Evolutionary conservation across 2,329 filamentous ascomycete genomes (phyloP).

Genomic region (Colletotrichum sp.): DNA sequence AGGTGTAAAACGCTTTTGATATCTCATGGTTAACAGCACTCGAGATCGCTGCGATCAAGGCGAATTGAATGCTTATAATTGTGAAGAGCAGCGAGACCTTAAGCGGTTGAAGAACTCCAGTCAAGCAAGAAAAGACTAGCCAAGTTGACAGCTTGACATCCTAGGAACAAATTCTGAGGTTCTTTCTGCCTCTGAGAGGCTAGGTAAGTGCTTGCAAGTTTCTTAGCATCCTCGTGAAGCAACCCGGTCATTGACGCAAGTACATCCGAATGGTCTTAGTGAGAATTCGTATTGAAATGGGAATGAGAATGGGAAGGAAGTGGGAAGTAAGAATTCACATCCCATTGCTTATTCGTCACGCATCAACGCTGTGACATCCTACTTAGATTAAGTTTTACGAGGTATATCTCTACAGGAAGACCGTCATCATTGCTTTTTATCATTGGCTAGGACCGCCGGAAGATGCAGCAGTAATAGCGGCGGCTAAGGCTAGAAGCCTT

Average conservation of each 20-base stretch:
- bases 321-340: neutral
- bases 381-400: neutral
- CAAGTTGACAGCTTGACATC: neutral
- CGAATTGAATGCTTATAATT: neutral
- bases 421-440: neutral
- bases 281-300: neutral
- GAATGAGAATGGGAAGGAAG: neutral
- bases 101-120: neutral
- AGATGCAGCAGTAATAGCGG: neutral
- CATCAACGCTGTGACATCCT: neutral
- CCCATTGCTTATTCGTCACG: neutral
- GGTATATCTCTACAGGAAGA: neutral
- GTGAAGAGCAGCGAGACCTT: neutral
- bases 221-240: neutral
- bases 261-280: neutral
- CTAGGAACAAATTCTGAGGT: neutral
- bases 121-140: neutral
- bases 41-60: neutral
- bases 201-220: neutral
- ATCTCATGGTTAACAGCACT: neutral
- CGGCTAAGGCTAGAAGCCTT: neutral
- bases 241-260: neutral
- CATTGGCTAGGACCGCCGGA: neutral
- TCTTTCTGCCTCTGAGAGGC: neutral
- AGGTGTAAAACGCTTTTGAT: neutral